Conservation (phyloP, 139 green algal genomes). For the Coelastrella sp. region DNA sequence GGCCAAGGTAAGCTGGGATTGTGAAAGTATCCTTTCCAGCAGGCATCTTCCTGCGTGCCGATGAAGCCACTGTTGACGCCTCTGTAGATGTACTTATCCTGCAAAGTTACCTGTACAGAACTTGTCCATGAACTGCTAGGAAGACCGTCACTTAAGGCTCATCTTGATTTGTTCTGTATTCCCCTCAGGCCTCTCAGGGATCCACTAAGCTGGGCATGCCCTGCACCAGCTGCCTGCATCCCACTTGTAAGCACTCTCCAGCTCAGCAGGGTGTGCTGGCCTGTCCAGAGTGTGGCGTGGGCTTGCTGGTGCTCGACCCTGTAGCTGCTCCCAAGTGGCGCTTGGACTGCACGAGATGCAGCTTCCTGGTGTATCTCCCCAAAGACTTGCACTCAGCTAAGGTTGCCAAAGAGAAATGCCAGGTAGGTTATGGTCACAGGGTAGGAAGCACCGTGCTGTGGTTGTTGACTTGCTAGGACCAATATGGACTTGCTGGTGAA, state of each 20-base stretch:
- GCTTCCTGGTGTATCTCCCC: conserved; percentile 87
- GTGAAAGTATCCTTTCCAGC: no score
- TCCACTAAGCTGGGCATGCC: conserved; percentile 77
- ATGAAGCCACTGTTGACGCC: no score
- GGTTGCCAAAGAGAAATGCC: conserved; percentile 64
- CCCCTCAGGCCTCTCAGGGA: conserved; percentile 48
- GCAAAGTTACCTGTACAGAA: no score
- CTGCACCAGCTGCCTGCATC: conserved; percentile 85
- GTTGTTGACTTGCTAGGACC: no score
- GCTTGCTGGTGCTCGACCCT: conserved; percentile 86
- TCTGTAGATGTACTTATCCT: no score
- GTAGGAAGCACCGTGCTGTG: not conserved
- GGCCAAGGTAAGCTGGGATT: conserved; percentile 48
- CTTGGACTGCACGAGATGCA: conserved; percentile 86
- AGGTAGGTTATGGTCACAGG: conserved; percentile 50
- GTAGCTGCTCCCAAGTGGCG: conserved; percentile 81
- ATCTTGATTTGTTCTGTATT: no score
- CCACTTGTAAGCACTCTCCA: conserved; percentile 75
- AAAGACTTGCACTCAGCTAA: conserved; percentile 74
- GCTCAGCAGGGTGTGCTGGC: conserved; percentile 52
- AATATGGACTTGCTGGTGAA: no score
- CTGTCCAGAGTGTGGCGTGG: conserved; percentile 74
- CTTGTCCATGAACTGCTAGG: no score
- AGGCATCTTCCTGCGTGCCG: no score
- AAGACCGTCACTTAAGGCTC: no score